Evolutionary conservation across 2,329 filamentous ascomycete species (phyloP), one percentile per base, ranked within the genome.

Genomic region (Diatrype stigma): DNA sequence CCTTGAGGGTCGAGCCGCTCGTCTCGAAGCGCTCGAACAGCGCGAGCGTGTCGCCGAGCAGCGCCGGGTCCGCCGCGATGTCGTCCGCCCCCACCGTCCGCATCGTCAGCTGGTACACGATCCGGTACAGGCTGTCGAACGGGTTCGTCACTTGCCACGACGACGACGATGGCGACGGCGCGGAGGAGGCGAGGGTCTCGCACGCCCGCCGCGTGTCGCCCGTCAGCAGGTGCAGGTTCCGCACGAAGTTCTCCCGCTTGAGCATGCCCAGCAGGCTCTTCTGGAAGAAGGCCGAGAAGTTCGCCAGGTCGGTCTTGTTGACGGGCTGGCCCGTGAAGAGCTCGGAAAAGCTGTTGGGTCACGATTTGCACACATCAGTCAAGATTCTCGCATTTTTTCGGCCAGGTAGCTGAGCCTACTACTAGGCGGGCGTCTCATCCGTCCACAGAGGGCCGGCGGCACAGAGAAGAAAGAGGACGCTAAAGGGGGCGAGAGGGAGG

Each of bases 81-180:
- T 84, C 80, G 30, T 74, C 67, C 47, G 72, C 72, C 6, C 77
- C 80, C 1, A 83, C 70, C 4, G 73, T 77, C 12, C 80, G 73
- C 67, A 82, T 80, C 3, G 78, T 83, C n/a, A 84, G 69, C 58
- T 75, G 71, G 62, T 77, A 84, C 1, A 83, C 70, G 49, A 80
- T 67, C 6, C 68, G 62, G 59, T 80, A 81, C 45, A 82, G 67
- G 59, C 71, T 70, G 34, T 80, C 71, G 57, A 83, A 82, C 0
- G 80, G 79, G 54, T 83, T 72, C 7, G 77, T 75, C 5, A 72
- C 62, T 8, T 67, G 45, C 59, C 59, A 60, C 32, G 38, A 46
- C 35, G 51, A 34, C 16, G 56, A 32, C 23, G 26, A 5, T 5
- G 26, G 10, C 26, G 26, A 5, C 6, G 26, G 26, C 10, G 26